Evolutionary conservation across 108 stramenopile genomes (phyloP), one percentile per base, ranked within the genome.

Genomic region (Pseudonitzschia delicatissima): DNA sequence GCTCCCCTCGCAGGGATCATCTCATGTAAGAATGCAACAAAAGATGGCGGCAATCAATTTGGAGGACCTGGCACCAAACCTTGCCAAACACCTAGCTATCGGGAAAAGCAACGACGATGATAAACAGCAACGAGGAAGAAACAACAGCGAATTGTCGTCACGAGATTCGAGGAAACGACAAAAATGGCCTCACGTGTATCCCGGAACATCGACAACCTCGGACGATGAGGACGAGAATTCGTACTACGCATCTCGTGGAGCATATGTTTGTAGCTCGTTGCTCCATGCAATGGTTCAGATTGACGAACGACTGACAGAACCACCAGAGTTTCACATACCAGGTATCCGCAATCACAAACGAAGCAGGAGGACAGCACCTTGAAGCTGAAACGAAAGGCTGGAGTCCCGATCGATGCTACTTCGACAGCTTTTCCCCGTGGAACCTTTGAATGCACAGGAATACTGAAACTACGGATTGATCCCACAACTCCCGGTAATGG

Each of bases 251-350:
- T 84, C 86, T 3, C 72, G 88, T 20, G 91, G 87, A 26, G 91
- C 91, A 12, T 83, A 80, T 61, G 85, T 88, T 11, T 92, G 88
- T 53, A 84, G 81, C 40, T 79, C 83, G 7, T 64, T 92, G 49
- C 70, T 92, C 13, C 86, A 92, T 77, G 88, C 87, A 5, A 87
- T 92, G 85, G 78, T 85, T 45, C 91, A 92, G 51, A 92, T 92
- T 59, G 88, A 89, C 57, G 81, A 74, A 26, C 62, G 86, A 13
- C 82, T 92, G 15, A 72, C 80, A 37, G 87, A 89, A 52, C 82
- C 86, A 33, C 91, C 91, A 37, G 64, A 66, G 7, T 92, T n/a
- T 86, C 45, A 45, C 67, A 1, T 87, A 79, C 62, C 73, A 84
- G 31, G 53, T 80, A 33, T 33, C 70, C 32, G 48, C 74, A 12